Evolutionary conservation across 495 filamentous ascomycete species (phyloP).

Genomic region (Astrothelium subdiscretum): DNA sequence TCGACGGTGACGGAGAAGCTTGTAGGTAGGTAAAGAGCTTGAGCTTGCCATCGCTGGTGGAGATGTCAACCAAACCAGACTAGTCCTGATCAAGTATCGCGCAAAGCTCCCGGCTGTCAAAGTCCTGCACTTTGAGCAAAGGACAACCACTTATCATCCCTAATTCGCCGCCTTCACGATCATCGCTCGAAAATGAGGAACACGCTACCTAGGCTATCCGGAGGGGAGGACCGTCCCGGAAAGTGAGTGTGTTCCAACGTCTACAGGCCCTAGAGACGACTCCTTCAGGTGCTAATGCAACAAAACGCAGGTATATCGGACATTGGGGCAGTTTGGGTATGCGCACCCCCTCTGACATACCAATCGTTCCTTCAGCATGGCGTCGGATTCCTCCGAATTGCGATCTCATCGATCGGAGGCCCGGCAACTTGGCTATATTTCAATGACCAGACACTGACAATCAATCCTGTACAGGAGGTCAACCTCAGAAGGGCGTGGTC

Average conservation of each 20-base stretch:
- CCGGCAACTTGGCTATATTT: neutral
- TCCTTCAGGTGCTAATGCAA: neutral
- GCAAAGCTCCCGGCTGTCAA: neutral
- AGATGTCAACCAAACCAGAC: neutral
- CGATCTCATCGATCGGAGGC: neutral
- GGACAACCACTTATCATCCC: neutral
- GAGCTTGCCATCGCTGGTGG: neutral
- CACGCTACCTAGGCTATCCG: neutral
- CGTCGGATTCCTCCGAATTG: neutral
- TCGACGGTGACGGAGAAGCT: slow-evolving; percentile 6
- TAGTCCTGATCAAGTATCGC: neutral
- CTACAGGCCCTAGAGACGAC: neutral
- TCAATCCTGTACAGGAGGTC: slow-evolving; percentile 12
- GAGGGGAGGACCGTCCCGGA: slow-evolving; percentile 28
- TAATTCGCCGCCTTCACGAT: neutral
- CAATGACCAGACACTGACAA: neutral
- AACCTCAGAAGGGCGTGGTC: slow-evolving; percentile 44
- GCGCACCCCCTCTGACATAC: too few species aligned
- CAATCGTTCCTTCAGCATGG: neutral
- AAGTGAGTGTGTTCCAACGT: slow-evolving; percentile 24
- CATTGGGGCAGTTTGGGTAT: slow-evolving; percentile 78
- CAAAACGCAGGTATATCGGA: slow-evolving; percentile 57
- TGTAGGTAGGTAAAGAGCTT: slow-evolving; percentile 2
- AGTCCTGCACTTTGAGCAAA: neutral
- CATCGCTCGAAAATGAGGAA: neutral